Base-by-base conservation (phyloP, 2,329 filamentous ascomycete species). In the Pseudogymnoascus verrucosus region DNA sequence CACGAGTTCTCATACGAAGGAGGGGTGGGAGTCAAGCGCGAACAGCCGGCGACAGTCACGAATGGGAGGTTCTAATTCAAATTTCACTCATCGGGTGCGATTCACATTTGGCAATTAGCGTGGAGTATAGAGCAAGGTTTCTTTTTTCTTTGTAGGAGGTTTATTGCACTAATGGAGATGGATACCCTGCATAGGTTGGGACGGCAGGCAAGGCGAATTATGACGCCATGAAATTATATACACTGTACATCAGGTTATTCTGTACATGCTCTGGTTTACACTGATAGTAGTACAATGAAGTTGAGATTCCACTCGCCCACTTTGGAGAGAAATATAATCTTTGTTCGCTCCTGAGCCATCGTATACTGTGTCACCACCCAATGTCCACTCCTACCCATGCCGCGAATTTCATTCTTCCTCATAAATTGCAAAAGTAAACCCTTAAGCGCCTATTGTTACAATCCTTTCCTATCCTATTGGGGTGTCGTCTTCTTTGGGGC, bases 401-500 rank as follows among this genome's bases (percentile, higher is more conserved):
- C 28, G 28, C 51, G 11, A 19, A 34, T 57, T 57, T 31, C 51
- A 57, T 57, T 57, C 16, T 34, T 21, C 51, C 10, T 57, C 51
- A 7, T 57, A 34, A 57, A 34, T 21, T 34, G 28, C n/a, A 10
- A 57, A 57, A 16, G 23, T 54, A 28, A 57, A 16, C 34, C 51
- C 51, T 12, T 21, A 34, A 19, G 51, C 51, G 51, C 51, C 51
- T 57, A 34, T 57, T 57, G 51, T 34, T 57, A 57, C 51, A 57
- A 34, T 64, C 37, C 26, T 36, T 42, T 39, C 59, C 42, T 47
- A 63, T 60, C 31, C 54, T 42, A 37, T 5, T 57, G 51, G 51
- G 51, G 60, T 54, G 68, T 65, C 63, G 66, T 62, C 64, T 71
- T 69, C 61, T 61, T 65, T 26, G 71, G 68, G 10, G 69, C 67